Percentiles rank a stretch among this genome's conserved stretches.
Conservation (phyloP, 2,329 filamentous ascomycete species). For the Phyllosticta citriasiana region DNA sequence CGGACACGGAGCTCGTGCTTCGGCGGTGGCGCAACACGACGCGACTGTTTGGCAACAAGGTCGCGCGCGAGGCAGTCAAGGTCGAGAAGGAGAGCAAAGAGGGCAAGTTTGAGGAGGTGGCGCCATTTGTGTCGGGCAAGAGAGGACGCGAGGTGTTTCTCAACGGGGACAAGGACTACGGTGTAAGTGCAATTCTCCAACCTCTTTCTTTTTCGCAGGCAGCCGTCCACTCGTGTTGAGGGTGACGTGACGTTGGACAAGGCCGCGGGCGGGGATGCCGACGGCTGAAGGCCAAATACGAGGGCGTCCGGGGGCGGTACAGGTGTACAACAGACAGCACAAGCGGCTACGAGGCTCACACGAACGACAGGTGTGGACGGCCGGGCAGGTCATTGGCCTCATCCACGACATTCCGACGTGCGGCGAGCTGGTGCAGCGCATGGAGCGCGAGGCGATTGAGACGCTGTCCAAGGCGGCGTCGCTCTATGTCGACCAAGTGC, state of each 20-base stretch:
- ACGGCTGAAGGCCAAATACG: not conserved
- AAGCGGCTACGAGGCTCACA: not conserved
- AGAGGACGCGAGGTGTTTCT: constrained; percentile 83
- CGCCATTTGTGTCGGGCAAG: constrained; percentile 79
- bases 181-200: constrained; percentile 49
- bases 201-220: constrained; percentile 5
- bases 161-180: constrained; percentile 82
- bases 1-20: constrained; percentile 80
- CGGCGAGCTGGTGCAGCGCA: constrained; percentile 34
- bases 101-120: constrained; percentile 83
- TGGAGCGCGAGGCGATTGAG: constrained; percentile 37
- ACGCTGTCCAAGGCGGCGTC: constrained; percentile 29
- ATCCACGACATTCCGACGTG: constrained; percentile 44
- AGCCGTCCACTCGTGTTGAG: not conserved
- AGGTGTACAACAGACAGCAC: not conserved
- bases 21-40: constrained; percentile 89
- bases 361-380: constrained; percentile 72
- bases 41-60: constrained; percentile 82
- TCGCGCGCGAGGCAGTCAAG: constrained; percentile 67
- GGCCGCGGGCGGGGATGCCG: not conserved
- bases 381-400: constrained; percentile 75
- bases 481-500: constrained; percentile 28
- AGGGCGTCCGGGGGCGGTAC: not conserved
- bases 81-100: constrained; percentile 73
- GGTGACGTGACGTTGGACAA: not conserved